A percentile compares a stretch with the other conserved stretches of the same genome.
These are phyloP conservation scores for Globisporangium alternatum DNA, from an alignment of 352 stramenopile genomes.

Conservation along the genomic window DNA sequence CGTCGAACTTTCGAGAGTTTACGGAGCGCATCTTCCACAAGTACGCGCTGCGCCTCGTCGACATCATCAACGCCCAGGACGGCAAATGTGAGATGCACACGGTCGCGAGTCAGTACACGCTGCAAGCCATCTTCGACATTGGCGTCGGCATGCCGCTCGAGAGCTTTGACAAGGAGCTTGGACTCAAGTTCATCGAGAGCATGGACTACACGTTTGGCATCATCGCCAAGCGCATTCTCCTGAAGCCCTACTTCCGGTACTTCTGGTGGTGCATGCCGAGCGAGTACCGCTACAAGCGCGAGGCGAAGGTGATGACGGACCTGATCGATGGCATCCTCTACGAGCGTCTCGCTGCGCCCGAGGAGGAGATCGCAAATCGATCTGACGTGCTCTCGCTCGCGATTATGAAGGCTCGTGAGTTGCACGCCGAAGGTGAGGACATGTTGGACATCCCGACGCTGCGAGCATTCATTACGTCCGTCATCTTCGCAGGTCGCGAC, in stretches of 20 bases:
- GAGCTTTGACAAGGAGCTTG: slow-evolving; percentile 30
- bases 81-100: slow-evolving; percentile 44
- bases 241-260: slow-evolving; percentile 49
- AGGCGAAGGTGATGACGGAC: slow-evolving; percentile 20
- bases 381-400: too few species aligned
- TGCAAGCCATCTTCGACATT: slow-evolving; percentile 54
- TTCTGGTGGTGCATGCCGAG: slow-evolving; percentile 57
- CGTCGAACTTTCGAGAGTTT: slow-evolving; percentile 46
- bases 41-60: slow-evolving; percentile 31
- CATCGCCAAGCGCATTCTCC: slow-evolving; percentile 51
- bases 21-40: slow-evolving; percentile 44
- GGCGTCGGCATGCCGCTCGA: slow-evolving; percentile 36
- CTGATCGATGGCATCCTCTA: slow-evolving; percentile 45
- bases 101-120: slow-evolving; percentile 44
- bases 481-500: too few species aligned
- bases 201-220: slow-evolving; percentile 49
- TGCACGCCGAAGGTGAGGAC: too few species aligned
- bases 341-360: slow-evolving; percentile 29
- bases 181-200: slow-evolving; percentile 27
- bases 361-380: slow-evolving; percentile 21
- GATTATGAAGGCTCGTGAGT: too few species aligned
- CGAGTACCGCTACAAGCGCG: slow-evolving; percentile 35
- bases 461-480: too few species aligned
- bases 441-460: too few species aligned
- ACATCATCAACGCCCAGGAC: slow-evolving; percentile 11